Conservation (phyloP, 306 rosid genomes). For the Cotoneaster glaucophyllus region DNA sequence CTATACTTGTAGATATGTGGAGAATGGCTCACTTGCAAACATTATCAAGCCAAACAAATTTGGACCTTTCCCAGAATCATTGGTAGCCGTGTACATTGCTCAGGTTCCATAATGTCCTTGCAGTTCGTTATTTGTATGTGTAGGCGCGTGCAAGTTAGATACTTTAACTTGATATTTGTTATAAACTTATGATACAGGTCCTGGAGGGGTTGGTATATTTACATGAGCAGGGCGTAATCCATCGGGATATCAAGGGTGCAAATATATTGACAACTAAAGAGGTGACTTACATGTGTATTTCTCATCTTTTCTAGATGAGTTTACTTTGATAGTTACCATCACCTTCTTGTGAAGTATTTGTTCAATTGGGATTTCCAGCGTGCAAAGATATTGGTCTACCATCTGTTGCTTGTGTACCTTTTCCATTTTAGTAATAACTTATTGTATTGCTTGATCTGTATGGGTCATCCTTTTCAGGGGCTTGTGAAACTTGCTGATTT, state of each 20-base stretch:
- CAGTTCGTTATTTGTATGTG: slow-evolving; percentile 2
- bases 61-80: slow-evolving; percentile 98
- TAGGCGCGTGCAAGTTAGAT: not conserved
- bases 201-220: slow-evolving; percentile 99
- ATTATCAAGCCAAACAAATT: slow-evolving; percentile 98
- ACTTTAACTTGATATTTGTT: slow-evolving; percentile 7
- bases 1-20: slow-evolving; percentile 66
- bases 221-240: slow-evolving; percentile 98
- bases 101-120: slow-evolving; percentile 55
- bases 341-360: not conserved
- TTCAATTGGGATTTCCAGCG: not conserved
- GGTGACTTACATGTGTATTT: slow-evolving; percentile 31
- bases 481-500: slow-evolving; percentile 99
- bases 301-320: not conserved
- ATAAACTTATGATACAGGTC: slow-evolving; percentile 45
- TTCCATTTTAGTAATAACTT: not conserved
- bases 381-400: not conserved
- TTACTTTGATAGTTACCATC: not conserved
- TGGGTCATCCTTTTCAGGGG: slow-evolving; percentile 51
- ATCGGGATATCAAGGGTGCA: slow-evolving; percentile 98
- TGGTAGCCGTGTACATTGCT: slow-evolving; percentile 93
- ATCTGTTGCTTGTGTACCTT: not conserved
- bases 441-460: not conserved
- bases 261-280: slow-evolving; percentile 97
- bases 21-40: slow-evolving; percentile 97